A percentile compares a stretch with the other conserved stretches of the same genome.
Conservation (phyloP, 1,139 yeast genomes). For the Lodderomyces metapsilosis region DNA sequence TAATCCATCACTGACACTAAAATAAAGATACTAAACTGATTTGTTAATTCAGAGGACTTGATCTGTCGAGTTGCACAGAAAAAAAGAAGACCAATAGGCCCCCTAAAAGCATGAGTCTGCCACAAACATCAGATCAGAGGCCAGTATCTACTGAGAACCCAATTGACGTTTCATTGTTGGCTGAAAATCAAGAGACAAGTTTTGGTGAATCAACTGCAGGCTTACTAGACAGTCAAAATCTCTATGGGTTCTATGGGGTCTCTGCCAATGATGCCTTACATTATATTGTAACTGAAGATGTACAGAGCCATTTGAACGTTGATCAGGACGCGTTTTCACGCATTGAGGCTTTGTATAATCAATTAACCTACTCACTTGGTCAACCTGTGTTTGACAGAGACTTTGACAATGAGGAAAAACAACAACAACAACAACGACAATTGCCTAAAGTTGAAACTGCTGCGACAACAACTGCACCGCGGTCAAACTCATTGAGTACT, state of each 20-base stretch:
- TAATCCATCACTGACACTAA: too few species aligned
- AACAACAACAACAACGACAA: background rate
- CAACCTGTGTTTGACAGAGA: background rate
- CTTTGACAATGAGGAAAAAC: too few species aligned
- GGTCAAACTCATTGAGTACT: background rate
- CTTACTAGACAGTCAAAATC: background rate
- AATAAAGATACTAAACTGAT: too few species aligned
- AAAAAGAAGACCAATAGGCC: too few species aligned
- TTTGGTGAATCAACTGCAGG: background rate
- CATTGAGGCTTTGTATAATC: background rate
- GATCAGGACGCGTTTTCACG: background rate
- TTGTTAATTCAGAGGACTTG: too few species aligned
- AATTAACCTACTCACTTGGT: background rate
- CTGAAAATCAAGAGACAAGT: background rate
- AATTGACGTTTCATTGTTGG: background rate
- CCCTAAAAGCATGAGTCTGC: constrained; percentile 3
- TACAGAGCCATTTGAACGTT: background rate
- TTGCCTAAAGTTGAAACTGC: too few species aligned
- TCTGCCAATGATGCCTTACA: background rate
- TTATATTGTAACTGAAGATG: background rate
- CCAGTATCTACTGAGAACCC: background rate
- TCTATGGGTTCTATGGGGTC: background rate
- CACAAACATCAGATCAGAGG: background rate
- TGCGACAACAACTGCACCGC: background rate
- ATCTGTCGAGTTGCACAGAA: too few species aligned